Evolutionary conservation across 768 basidiomycete genomes (phyloP), one percentile per base, ranked within the genome.

Genomic region (Omphalotus guepiniiformis): DNA sequence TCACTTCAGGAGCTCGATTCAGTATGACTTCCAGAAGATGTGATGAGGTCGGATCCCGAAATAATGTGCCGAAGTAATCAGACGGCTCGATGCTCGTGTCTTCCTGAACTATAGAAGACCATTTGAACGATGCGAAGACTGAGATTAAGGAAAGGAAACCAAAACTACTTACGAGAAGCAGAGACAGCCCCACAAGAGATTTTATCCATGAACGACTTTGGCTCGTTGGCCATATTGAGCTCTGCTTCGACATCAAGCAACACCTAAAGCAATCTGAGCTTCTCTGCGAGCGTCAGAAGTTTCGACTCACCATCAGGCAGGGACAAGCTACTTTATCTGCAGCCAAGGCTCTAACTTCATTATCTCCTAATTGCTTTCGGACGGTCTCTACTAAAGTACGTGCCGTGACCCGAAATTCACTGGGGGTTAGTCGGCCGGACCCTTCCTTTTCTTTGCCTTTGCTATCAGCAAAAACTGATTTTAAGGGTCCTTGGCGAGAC

Each of bases 21-120:
- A 93, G 78, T 26, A 95, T 70, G 1, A 82, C 81, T 63, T 97
- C 93, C n/a, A 93, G 74, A 2, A 95, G 73, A 58, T 94, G 92
- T 0, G 94, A 95, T 0, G 93, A 87, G 2, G 90, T 91, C 2
- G 84, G 79, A 57, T 94, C 91, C 40, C 90, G 79, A 15, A 96
- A 74, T 11, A 96, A 75, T 1, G 88, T 88, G 8, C 78, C 77
- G 42, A 96, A 69, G 63, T 85, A 97, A 59, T 93, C 88, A 0
- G 86, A 85, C 9, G 77, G 68, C 51, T 83, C 78, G 5, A 74
- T 61, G 2, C 55, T 52, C 3, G 57, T 49, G 2, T 72, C 51
- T 47, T 74, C 60, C 3, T 71, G 57, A 26, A 66, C 81, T 82
- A 48, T n/a, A 23, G 7, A 42, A 40, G 43, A 50, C 22, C 27